These are phyloP conservation scores for Cutaneotrichosporon cavernicola DNA, from an alignment of 1,284 basidiomycete genomes.

Conservation along the genomic window DNA sequence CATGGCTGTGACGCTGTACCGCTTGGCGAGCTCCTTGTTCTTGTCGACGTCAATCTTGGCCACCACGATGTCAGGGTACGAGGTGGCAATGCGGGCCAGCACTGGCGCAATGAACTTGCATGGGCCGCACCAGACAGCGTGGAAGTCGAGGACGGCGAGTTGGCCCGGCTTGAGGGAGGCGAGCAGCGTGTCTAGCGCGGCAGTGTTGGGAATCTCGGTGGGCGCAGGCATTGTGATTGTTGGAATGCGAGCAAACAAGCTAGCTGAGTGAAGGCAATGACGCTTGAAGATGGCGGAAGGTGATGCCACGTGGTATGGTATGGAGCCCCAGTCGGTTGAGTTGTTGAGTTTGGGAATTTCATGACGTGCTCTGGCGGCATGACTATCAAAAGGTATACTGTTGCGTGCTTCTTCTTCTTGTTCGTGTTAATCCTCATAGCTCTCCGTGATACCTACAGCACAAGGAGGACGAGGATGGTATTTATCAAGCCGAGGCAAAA, in stretches of 20 bases:
- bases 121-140: conserved; percentile 49
- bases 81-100: conserved; percentile 40
- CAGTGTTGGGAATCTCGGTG: conserved; percentile 8
- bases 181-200: conserved; percentile 47
- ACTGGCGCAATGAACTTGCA: conserved; percentile 53
- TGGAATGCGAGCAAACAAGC: not conserved
- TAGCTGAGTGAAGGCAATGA: not conserved
- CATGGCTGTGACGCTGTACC: conserved; percentile 55
- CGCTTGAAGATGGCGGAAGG: too few species aligned
- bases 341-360: conserved; percentile 3
- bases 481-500: not conserved
- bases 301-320: not conserved
- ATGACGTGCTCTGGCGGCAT: conserved; percentile 4
- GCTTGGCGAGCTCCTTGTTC: conserved; percentile 48
- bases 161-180: conserved; percentile 35
- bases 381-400: not conserved
- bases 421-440: not conserved
- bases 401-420: not conserved
- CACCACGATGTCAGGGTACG: conserved; percentile 26
- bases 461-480: not conserved
- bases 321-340: not conserved
- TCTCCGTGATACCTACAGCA: not conserved
- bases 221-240: not conserved
- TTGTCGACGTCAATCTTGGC: conserved; percentile 56
- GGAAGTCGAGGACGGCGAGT: conserved; percentile 46